Evolutionary conservation across 2,329 filamentous ascomycete species (phyloP).

Genomic region (Fusarium goolgardi): DNA sequence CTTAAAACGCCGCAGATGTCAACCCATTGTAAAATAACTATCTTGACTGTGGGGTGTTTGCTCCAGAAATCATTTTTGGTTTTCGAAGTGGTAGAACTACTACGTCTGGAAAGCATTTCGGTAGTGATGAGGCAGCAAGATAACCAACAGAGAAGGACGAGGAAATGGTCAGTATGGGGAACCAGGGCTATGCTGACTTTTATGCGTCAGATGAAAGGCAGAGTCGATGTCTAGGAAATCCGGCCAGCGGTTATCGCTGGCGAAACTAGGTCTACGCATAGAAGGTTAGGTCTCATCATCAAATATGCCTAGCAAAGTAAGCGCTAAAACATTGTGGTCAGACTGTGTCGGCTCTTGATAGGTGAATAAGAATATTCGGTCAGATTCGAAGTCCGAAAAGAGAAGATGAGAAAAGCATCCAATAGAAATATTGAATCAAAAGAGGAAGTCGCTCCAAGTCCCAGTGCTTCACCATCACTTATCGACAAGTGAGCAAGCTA

Average conservation of each 20-base stretch:
- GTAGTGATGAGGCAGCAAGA: too few relatives aligned
- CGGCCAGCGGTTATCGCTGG: too few relatives aligned
- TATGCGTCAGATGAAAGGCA: background rate
- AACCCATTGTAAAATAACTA: constrained; percentile 17
- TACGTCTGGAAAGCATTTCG: background rate
- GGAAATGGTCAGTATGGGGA: background rate
- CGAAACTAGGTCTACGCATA: background rate
- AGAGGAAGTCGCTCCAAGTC: background rate
- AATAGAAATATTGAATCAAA: background rate
- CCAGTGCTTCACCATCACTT: background rate
- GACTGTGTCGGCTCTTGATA: background rate
- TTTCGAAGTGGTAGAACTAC: background rate
- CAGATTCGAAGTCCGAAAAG: background rate
- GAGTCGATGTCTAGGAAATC: background rate
- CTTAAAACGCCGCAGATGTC: constrained; percentile 10
- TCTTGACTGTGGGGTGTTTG: background rate
- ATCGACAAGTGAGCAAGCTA: background rate
- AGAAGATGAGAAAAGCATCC: background rate
- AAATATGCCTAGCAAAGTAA: background rate
- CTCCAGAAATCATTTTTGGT: background rate
- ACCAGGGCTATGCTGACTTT: background rate
- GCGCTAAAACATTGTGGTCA: background rate
- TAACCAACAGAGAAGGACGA: background rate
- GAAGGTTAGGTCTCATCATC: background rate
- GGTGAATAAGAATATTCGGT: background rate